These are phyloP conservation scores for Lactifluus subvellereus DNA, from an alignment of 768 basidiomycete genomes.

Conservation along the genomic window DNA sequence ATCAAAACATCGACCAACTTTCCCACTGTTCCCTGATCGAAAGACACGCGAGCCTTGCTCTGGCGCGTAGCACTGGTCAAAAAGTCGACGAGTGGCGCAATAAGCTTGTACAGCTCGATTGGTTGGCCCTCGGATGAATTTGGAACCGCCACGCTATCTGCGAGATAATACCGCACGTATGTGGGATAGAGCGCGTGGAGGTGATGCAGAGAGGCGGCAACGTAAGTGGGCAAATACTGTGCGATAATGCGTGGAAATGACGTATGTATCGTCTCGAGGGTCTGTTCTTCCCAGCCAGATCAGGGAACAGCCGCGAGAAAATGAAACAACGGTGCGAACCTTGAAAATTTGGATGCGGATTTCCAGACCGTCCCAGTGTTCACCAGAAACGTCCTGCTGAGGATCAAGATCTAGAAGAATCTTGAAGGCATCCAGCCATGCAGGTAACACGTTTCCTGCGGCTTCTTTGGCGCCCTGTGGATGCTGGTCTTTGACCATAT, in stretches of 20 bases:
- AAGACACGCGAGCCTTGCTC: constrained; percentile 60
- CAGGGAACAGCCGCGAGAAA: neutral
- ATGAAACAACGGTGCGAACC: constrained; percentile 37
- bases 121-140: constrained; percentile 68
- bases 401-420: constrained; percentile 65
- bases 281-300: constrained; percentile 38
- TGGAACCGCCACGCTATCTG: constrained; percentile 49
- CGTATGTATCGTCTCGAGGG: constrained; percentile 70
- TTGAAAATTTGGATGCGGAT: constrained; percentile 82
- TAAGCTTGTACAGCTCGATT: constrained; percentile 70
- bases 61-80: constrained; percentile 58
- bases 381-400: constrained; percentile 50
- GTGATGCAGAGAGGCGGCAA: constrained; percentile 53
- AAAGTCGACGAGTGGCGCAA: constrained; percentile 79
- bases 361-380: constrained; percentile 76
- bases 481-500: constrained; percentile 93
- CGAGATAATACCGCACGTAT: constrained; percentile 58
- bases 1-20: constrained; percentile 53
- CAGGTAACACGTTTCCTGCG: constrained; percentile 69
- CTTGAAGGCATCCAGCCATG: constrained; percentile 90
- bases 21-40: constrained; percentile 44
- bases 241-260: constrained; percentile 75
- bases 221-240: constrained; percentile 55
- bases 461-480: constrained; percentile 84
- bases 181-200: constrained; percentile 52